A percentile compares a stretch with the other conserved stretches of the same genome.
phyloP scores from a whole-genome alignment of 768 basidiomycete genomes.

The Trametes cubensis region DNA sequence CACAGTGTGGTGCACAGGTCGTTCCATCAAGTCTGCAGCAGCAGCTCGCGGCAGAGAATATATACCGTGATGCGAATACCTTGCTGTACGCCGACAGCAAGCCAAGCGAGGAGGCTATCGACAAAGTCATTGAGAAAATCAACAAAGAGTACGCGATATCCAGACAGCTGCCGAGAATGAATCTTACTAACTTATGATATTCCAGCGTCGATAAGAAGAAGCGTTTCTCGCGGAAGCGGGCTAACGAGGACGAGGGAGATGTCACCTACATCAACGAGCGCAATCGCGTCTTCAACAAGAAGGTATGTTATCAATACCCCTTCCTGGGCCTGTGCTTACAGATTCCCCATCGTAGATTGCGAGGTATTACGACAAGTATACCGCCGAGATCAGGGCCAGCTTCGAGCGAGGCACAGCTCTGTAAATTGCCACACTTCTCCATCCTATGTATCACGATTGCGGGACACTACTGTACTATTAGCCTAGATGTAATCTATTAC shows the following conservation, averaged over 20 bases:
- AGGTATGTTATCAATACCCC: constrained; percentile 48
- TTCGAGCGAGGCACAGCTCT: constrained; percentile 97
- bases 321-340: background rate
- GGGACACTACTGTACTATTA: constrained; percentile 12
- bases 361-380: constrained; percentile 96
- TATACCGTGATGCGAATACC: constrained; percentile 94
- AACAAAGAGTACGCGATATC: constrained; percentile 81
- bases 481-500: constrained; percentile 4
- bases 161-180: background rate
- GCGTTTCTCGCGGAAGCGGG: constrained; percentile 86
- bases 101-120: constrained; percentile 93
- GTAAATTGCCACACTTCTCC: constrained; percentile 37
- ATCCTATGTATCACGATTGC: background rate
- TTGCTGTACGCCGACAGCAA: constrained; percentile 94
- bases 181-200: constrained; percentile 1
- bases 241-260: constrained; percentile 92
- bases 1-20: constrained; percentile 40
- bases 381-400: constrained; percentile 92
- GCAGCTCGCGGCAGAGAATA: constrained; percentile 69
- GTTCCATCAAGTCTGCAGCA: constrained; percentile 62
- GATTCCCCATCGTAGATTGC: constrained; percentile 60
- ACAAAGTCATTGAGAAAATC: constrained; percentile 87
- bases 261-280: constrained; percentile 99
- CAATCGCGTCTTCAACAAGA: constrained; percentile 98
- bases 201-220: constrained; percentile 84